Evolutionary conservation across 805 yeast genomes (phyloP).

Genomic region (Barnettozyma sp.): DNA sequence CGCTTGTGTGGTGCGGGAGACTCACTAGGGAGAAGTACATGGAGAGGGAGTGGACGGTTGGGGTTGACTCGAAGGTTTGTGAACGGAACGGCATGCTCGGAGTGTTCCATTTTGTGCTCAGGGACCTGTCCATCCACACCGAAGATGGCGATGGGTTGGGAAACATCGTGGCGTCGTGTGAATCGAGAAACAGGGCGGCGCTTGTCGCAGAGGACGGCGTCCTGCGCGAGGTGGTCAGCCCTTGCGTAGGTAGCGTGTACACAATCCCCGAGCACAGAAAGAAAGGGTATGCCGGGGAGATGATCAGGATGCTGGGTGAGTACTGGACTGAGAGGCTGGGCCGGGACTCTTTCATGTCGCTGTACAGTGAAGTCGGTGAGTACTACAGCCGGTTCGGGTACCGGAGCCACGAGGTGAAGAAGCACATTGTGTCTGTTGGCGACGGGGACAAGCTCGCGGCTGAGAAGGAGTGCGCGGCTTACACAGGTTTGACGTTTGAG

Average conservation of each 20-base stretch:
- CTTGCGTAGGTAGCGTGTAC: conserved; percentile 54
- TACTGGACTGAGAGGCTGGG: conserved; percentile 30
- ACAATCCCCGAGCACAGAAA: conserved; percentile 43
- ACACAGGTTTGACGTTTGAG: conserved; percentile 23
- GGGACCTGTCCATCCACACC: conserved; percentile 21
- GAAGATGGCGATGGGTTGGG: conserved; percentile 18
- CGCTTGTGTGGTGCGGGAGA: conserved; percentile 29
- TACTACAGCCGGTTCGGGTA: conserved; percentile 63
- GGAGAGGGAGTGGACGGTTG: conserved; percentile 30
- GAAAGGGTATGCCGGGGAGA: conserved; percentile 46
- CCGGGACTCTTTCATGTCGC: conserved; percentile 30
- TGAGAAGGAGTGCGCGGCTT: too few relatives aligned
- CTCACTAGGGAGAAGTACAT: conserved; percentile 30
- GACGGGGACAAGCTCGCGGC: too few relatives aligned
- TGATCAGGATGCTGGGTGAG: conserved; percentile 36
- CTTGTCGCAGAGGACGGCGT: conserved; percentile 24
- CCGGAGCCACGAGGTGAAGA: conserved; percentile 33
- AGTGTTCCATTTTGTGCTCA: conserved; percentile 30
- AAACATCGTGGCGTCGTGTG: conserved; percentile 36
- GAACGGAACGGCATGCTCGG: conserved; percentile 25
- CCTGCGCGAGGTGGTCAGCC: conserved; percentile 27
- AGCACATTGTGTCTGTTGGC: conserved; percentile 26
- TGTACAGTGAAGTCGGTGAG: conserved; percentile 71
- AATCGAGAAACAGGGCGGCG: conserved; percentile 33
- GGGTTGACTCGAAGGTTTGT: conserved; percentile 24